Evolutionary conservation across 2,329 filamentous ascomycete species (phyloP).

Genomic region (Gyromitra esculenta): DNA sequence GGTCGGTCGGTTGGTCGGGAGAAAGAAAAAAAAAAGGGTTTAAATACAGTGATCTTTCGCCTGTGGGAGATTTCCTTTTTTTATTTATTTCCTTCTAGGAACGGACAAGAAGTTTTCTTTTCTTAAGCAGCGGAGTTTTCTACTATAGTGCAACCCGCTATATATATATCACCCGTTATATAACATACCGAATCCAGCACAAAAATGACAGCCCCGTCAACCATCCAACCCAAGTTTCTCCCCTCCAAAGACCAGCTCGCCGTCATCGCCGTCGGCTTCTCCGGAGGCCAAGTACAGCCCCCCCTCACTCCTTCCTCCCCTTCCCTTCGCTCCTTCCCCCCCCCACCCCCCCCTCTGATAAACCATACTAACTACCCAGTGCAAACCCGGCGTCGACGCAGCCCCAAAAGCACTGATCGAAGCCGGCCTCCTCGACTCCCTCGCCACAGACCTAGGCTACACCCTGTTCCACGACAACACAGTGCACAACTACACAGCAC

Average conservation of each 20-base stretch:
- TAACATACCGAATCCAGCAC: neutral
- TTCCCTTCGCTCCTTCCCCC: neutral
- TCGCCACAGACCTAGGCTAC: conserved; percentile 87
- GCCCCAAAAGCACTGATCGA: conserved; percentile 89
- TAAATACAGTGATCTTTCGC: neutral
- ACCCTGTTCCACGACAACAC: conserved; percentile 82
- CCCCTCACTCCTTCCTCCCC: neutral
- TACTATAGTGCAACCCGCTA: no score
- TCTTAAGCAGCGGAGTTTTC: no score
- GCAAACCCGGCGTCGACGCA: conserved; percentile 90
- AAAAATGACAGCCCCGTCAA: conserved; percentile 66
- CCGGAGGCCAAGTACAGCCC: conserved; percentile 81
- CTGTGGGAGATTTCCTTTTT: neutral
- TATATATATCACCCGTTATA: neutral
- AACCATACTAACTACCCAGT: conserved; percentile 64
- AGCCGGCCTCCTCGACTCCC: conserved; percentile 82
- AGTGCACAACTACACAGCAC: conserved; percentile 82
- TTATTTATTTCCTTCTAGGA: neutral
- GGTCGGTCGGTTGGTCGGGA: neutral
- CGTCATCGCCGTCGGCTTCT: conserved; percentile 94
- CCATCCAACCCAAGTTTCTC: conserved; percentile 78
- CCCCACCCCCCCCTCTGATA: neutral
- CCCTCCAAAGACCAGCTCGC: conserved; percentile 81
- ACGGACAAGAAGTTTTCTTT: neutral
- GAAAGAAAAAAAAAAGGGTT: neutral